phyloP scores from a whole-genome alignment of 768 basidiomycete genomes.

The Kwoniella newhampshirensis region DNA sequence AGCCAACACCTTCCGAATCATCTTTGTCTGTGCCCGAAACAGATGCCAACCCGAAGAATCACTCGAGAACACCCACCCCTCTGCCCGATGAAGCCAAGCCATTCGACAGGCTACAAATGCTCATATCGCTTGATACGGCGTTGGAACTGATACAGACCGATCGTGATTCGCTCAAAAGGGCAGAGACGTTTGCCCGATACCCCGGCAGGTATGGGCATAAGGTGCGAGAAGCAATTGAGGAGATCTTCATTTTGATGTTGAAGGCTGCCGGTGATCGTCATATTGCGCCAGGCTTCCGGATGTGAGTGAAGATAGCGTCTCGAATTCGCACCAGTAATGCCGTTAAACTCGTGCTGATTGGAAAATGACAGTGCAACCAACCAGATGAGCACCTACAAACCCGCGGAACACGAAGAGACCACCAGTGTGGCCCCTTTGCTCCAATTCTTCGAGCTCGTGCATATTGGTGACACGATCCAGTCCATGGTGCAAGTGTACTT shows the following conservation, averaged over 20 bases:
- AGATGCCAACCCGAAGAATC: slow-evolving; percentile 25
- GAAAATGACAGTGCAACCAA: slow-evolving; percentile 67
- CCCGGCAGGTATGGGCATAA: slow-evolving; percentile 82
- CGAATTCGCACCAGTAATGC: not conserved
- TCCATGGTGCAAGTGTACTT: slow-evolving; percentile 98
- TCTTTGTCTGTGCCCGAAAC: slow-evolving; percentile 23
- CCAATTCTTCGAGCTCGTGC: slow-evolving; percentile 96
- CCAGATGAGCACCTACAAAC: slow-evolving; percentile 85
- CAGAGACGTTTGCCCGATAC: slow-evolving; percentile 84
- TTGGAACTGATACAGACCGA: slow-evolving; percentile 90
- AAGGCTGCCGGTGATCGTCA: slow-evolving; percentile 75
- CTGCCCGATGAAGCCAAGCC: slow-evolving; percentile 29
- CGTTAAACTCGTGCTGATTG: not conserved
- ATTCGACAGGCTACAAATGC: slow-evolving; percentile 69
- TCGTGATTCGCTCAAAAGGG: slow-evolving; percentile 84
- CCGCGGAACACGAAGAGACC: slow-evolving; percentile 77
- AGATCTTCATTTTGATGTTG: slow-evolving; percentile 82
- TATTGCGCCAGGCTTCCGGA: slow-evolving; percentile 72
- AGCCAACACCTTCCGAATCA: not conserved
- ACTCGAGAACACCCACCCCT: slow-evolving; percentile 10
- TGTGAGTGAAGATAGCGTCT: slow-evolving; percentile 56
- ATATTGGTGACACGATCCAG: slow-evolving; percentile 95
- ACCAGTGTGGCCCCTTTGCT: slow-evolving; percentile 85
- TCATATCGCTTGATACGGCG: slow-evolving; percentile 87
- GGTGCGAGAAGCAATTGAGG: slow-evolving; percentile 90